phyloP scores from a whole-genome alignment of 1,284 basidiomycete genomes.

The Albatrellus sp. region DNA sequence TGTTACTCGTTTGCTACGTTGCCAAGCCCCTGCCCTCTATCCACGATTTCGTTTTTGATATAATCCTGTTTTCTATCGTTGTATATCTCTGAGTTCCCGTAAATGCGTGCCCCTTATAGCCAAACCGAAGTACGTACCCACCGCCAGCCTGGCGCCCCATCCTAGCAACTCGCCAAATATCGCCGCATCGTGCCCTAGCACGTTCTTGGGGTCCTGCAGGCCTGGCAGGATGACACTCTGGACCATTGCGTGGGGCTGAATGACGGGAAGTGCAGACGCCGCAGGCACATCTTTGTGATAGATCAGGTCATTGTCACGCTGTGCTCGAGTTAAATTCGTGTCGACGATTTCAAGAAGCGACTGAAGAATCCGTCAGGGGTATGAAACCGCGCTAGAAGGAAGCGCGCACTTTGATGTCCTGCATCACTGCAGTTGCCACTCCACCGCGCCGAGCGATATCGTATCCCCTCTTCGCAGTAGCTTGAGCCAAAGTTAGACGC shows the following conservation, averaged over 20 bases:
- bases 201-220: slow-evolving; percentile 47
- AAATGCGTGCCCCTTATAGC: slow-evolving; percentile 1
- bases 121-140: slow-evolving; percentile 45
- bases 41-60: slow-evolving; percentile 57
- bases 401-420: slow-evolving; percentile 61
- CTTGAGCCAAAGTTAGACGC: slow-evolving; percentile 57
- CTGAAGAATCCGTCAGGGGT: slow-evolving; percentile 21
- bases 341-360: slow-evolving; percentile 59
- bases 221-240: slow-evolving; percentile 48
- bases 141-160: slow-evolving; percentile 83
- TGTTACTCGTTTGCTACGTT: slow-evolving; percentile 45
- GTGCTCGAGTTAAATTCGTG: slow-evolving; percentile 59
- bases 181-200: slow-evolving; percentile 34
- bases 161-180: slow-evolving; percentile 74
- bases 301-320: slow-evolving; percentile 91
- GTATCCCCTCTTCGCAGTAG: slow-evolving; percentile 61
- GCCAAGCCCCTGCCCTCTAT: slow-evolving; percentile 57
- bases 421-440: slow-evolving; percentile 49
- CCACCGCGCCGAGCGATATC: slow-evolving; percentile 56
- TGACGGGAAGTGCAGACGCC: slow-evolving; percentile 51
- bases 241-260: slow-evolving; percentile 63
- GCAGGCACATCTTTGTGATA: slow-evolving; percentile 86
- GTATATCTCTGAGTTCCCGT: slow-evolving; percentile 38
- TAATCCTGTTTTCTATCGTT: slow-evolving; percentile 71
- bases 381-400: not conserved